These are phyloP conservation scores for Omphalotus guepiniiformis DNA, from an alignment of 768 basidiomycete genomes.

Conservation along the genomic window DNA sequence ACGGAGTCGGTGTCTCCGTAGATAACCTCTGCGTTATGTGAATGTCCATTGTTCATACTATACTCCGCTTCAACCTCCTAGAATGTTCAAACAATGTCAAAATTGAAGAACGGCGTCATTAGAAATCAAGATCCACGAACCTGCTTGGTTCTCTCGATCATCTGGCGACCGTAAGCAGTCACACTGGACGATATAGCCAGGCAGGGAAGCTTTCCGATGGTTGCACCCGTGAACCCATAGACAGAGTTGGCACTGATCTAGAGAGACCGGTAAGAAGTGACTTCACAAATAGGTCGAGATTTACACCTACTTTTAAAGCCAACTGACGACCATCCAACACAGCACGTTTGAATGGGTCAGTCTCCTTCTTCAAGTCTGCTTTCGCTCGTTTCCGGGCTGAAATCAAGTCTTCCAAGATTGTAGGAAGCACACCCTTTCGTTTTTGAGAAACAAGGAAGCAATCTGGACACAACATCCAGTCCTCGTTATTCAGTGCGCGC, in stretches of 20 bases:
- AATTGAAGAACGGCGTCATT: neutral
- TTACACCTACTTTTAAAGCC: conserved; percentile 89
- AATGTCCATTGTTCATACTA: conserved; percentile 76
- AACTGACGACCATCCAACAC: conserved; percentile 97
- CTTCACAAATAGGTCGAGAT: conserved; percentile 7
- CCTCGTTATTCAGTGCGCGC: neutral
- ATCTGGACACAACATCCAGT: conserved; percentile 43
- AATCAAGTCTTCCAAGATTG: conserved; percentile 90
- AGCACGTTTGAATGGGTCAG: conserved; percentile 94
- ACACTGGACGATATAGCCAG: conserved; percentile 92
- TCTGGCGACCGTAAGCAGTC: conserved; percentile 95
- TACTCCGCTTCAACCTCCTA: conserved; percentile 91
- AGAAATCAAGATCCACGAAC: conserved; percentile 31
- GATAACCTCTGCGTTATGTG: conserved; percentile 88
- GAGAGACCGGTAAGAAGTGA: neutral
- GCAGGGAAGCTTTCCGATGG: conserved; percentile 95
- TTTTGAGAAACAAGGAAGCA: conserved; percentile 70
- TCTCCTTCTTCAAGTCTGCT: conserved; percentile 93
- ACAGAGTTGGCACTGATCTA: conserved; percentile 99
- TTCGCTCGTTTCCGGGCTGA: conserved; percentile 93
- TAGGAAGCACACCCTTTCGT: conserved; percentile 88
- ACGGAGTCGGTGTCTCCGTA: conserved; percentile 99
- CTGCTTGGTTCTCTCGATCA: conserved; percentile 97
- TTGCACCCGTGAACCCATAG: conserved; percentile 98
- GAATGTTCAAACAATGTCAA: neutral